Percentiles rank a stretch among this genome's conserved stretches.
phyloP scores from a whole-genome alignment of 2,329 filamentous ascomycete species.

The Rhexocercosporidium sp. region DNA sequence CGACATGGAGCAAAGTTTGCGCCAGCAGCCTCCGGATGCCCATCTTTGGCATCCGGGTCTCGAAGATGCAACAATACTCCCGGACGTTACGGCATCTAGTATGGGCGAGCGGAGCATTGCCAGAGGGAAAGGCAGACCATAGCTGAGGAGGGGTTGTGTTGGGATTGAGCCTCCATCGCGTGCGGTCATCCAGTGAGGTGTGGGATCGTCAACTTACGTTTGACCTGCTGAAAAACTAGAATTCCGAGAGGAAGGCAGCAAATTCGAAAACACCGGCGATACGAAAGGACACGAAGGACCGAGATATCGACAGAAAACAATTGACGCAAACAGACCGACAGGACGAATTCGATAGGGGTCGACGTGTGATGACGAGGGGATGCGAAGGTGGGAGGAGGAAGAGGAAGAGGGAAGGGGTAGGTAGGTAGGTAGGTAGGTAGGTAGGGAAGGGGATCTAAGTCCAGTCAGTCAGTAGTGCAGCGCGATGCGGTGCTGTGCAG shows the following conservation, averaged over 20 bases:
- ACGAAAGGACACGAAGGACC: constrained; percentile 43
- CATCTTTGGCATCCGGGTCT: constrained; percentile 27
- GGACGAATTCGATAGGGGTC: constrained; percentile 33
- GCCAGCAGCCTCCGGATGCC: constrained; percentile 35
- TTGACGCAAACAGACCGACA: constrained; percentile 39
- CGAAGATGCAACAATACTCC: constrained; percentile 28
- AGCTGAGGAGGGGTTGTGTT: constrained; percentile 33
- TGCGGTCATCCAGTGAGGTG: constrained; percentile 39
- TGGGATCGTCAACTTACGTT: constrained; percentile 40
- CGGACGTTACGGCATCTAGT: constrained; percentile 16
- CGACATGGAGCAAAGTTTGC: constrained; percentile 34
- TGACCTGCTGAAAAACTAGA: constrained; percentile 39
- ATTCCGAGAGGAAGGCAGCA: constrained; percentile 39
- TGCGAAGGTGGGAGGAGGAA: constrained; percentile 27
- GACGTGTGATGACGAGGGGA: constrained; percentile 34
- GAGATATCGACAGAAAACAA: constrained; percentile 44
- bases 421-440: not conserved
- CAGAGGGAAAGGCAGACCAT: constrained; percentile 9
- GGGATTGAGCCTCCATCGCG: constrained; percentile 36
- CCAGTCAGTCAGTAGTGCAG: constrained; percentile 15
- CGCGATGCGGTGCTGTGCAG: not conserved
- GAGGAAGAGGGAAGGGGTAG: constrained; percentile 13
- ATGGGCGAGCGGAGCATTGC: constrained; percentile 18
- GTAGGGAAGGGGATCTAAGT: no score
- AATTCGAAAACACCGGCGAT: constrained; percentile 45